These are phyloP conservation scores for Capniomyces stellatus DNA, from an alignment of 371 early-diverging fungal species.

Conservation along the genomic window DNA sequence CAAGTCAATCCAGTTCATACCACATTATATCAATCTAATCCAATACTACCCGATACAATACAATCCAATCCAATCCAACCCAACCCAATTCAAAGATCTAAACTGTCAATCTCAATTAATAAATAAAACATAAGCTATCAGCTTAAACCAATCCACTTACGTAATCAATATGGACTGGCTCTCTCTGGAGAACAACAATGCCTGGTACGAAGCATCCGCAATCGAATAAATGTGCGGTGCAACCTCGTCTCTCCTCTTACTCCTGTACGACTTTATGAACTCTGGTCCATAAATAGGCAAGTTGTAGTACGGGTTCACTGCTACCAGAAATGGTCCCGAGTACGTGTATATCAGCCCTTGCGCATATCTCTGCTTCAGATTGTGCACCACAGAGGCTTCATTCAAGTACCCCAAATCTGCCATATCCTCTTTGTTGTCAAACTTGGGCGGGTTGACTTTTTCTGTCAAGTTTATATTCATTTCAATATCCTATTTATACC, in stretches of 20 bases:
- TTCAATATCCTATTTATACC: conserved; percentile 9
- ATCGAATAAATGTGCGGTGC: conserved; percentile 96
- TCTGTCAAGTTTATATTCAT: conserved; percentile 61
- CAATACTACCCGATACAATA: neutral
- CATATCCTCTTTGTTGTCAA: conserved; percentile 97
- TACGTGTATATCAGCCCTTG: conserved; percentile 96
- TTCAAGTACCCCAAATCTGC: conserved; percentile 94
- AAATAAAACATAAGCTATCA: conserved; percentile 19
- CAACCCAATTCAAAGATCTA: too few species aligned
- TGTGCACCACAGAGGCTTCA: conserved; percentile 97
- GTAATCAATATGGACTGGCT: conserved; percentile 99
- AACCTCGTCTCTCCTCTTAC: conserved; percentile 72
- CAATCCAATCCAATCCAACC: neutral
- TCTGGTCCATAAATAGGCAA: conserved; percentile 86
- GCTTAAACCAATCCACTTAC: conserved; percentile 11
- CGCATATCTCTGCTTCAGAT: conserved; percentile 77
- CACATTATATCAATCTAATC: neutral
- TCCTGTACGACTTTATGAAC: conserved; percentile 54
- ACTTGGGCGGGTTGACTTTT: conserved; percentile 98
- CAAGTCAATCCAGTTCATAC: too few species aligned
- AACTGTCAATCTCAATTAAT: too few species aligned
- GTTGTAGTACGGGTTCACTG: conserved; percentile 95
- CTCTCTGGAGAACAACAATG: conserved; percentile 82
- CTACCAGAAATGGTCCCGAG: conserved; percentile 97
- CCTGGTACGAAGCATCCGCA: conserved; percentile 87